These are phyloP conservation scores for Sporothrix brasiliensis DNA, from an alignment of 2,329 filamentous ascomycete genomes.

Conservation along the genomic window DNA sequence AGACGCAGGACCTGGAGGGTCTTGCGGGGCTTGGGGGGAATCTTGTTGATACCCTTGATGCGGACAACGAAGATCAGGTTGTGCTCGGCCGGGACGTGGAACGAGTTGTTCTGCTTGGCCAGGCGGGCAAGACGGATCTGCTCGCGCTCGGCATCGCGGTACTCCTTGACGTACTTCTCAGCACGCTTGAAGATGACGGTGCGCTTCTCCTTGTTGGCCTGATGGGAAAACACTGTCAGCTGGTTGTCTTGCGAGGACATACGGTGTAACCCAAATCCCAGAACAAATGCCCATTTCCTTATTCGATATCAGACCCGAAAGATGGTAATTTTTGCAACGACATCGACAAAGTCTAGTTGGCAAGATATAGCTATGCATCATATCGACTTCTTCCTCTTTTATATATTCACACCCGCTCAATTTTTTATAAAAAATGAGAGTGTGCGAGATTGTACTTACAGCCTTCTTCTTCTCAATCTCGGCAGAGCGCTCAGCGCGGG, in stretches of 20 bases:
- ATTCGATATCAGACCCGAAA: conserved; percentile 88
- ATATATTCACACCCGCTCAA: conserved; percentile 1
- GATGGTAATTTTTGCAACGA: conserved; percentile 98
- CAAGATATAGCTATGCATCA: conserved; percentile 86
- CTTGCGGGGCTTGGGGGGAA: conserved; percentile 99
- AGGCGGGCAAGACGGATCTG: conserved; percentile 90
- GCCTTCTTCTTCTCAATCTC: conserved; percentile 85
- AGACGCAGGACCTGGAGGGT: conserved; percentile 99
- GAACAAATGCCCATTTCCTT: not conserved
- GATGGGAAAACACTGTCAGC: conserved; percentile 38
- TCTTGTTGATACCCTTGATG: conserved; percentile 99
- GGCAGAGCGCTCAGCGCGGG: conserved; percentile 82
- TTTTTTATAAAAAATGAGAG: no score
- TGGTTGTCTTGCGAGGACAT: not conserved
- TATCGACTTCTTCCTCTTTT: conserved; percentile 48
- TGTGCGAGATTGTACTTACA: conserved; percentile 56
- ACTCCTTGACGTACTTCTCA: conserved; percentile 99
- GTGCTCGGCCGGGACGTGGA: conserved; percentile 91
- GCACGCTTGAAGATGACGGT: conserved; percentile 99
- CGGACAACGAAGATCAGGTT: conserved; percentile 98
- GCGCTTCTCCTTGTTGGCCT: conserved; percentile 99
- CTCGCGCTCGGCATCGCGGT: conserved; percentile 97
- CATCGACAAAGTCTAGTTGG: conserved; percentile 97
- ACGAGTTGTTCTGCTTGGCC: conserved; percentile 88
- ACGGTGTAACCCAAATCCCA: not conserved